Evolutionary conservation across 2,329 filamentous ascomycete species (phyloP), one percentile per base, ranked within the genome.

Genomic region (Aurifilum marmelostoma): DNA sequence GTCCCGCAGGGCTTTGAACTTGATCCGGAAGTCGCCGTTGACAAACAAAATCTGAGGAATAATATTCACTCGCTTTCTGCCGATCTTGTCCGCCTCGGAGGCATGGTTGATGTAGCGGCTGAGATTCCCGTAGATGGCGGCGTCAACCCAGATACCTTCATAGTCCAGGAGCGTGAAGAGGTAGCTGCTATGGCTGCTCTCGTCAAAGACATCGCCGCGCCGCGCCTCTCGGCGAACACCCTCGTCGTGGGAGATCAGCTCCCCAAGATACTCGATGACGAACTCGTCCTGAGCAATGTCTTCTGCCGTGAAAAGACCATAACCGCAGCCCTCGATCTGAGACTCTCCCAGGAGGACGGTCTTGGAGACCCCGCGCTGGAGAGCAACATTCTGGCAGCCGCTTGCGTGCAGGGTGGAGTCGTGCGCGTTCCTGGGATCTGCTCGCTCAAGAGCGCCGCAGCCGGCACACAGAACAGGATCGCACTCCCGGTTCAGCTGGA

Each of bases 21-120:
- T 91, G 76, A 96, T 93, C 18, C 93, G 87, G 73, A 90, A 90
- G 71, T 92, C 89, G 32, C 90, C 90, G 74, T 93, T 92, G 69
- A 93, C 92, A 64, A 92, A 87, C 21, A 91, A 78, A 66, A 93
- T 90, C 69, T 87, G 86, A 1, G 91, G 87, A 21, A 82, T 85
- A 69, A 89, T 87, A 72, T 89, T 88, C 75, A 89, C 89, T 18
- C 62, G 56, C 54, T 71, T 71, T 63, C 65, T 69, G 66, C 91
- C 76, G 72, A 81, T 74, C 70, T 81, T 81, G 70, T 84, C 81
- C 59, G 78, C 77, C 62, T 84, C 82, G 1, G 84, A 83, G 18
- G 91, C 89, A 74, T 95, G 92, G 77, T 97, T 96, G 77, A 96
- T 93, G 79, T 94, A 96, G 4, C 93, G 88, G 61, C 91, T 90